phyloP scores from a whole-genome alignment of 805 yeast genomes.

The Wickerhamomyces tratensis region DNA sequence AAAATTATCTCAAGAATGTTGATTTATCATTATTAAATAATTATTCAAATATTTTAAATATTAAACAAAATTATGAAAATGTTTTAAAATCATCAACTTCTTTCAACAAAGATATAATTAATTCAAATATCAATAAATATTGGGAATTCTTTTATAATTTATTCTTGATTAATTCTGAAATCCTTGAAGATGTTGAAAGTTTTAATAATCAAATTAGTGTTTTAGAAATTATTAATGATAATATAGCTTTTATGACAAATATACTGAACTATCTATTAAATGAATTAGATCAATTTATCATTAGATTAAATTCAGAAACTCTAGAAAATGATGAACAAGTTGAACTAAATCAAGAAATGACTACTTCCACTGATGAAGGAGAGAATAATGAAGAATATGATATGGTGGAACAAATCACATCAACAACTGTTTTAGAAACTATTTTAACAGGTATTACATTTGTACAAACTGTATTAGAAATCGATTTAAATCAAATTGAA shows the following conservation, averaged over 20 bases:
- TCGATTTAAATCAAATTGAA: background rate
- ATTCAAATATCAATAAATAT: background rate
- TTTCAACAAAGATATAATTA: conserved; percentile 1
- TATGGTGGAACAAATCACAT: conserved; percentile 16
- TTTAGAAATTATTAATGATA: conserved; percentile 2
- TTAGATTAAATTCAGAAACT: conserved; percentile 5
- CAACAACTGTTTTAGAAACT: conserved; percentile 12
- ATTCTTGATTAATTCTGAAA: conserved; percentile 10
- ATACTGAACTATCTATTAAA: conserved; percentile 8
- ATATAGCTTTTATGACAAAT: conserved; percentile 2
- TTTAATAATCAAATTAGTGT: conserved; percentile 4
- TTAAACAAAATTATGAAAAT: conserved; percentile 8
- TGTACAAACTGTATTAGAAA: conserved; percentile 6
- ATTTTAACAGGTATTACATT: conserved; percentile 5
- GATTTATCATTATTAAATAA: conserved; percentile 8
- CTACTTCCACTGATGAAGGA: conserved; percentile 2
- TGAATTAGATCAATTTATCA: conserved; percentile 12
- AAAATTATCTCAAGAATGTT: conserved; percentile 21
- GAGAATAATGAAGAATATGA: conserved; percentile 5
- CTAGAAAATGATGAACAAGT: conserved; percentile 4
- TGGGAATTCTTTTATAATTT: conserved; percentile 20
- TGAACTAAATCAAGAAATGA: conserved; percentile 5
- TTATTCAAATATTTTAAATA: conserved; percentile 2
- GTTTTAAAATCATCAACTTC: conserved; percentile 1
- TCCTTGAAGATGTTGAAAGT: conserved; percentile 6